Evolutionary conservation across 148 eudicot genomes (phyloP), one percentile per base, ranked within the genome.

Genomic region (Chenopodium album): DNA sequence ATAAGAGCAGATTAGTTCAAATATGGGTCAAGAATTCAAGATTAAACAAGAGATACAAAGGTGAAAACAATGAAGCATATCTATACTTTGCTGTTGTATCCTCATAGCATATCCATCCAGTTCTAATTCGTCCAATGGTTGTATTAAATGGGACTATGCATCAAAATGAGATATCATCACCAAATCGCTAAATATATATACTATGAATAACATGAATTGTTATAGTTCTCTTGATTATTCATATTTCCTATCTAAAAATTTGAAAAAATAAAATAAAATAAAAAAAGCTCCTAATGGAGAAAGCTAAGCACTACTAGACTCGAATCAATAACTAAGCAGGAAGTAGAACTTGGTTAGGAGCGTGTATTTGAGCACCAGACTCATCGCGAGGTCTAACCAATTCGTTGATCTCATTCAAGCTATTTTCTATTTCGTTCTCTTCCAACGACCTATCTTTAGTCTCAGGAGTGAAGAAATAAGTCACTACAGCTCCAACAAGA

Each of bases 391-490:
- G 75, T 31, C 10, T 9, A 44, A 72, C 5, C 7, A 73, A 47
- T 59, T 34, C 75, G 9, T 20, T 28, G 28, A 26, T 68, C n/a
- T 4, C 52, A 34, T 32, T 9, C 22, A 31, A 74, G 16, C 56
- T 46, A 26, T 37, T 76, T 2, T 82, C 88, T 19, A 46, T 84
- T 82, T 91, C 94, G 60, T 91, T 91, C 77, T 91, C 91, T 85
- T 91, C 94, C 59, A 91, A 80, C 8, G 94, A 91, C 67, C 87
- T 87, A 26, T 90, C 94, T 79, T 66, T 87, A 0, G 94, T 91
- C 83, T 91, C 92, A 1, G 89, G 86, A 26, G 86, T 86, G 31
- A 86, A 86, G 13, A 91, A 80, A 34, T 76, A 90, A 13, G 91
- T 91, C 16, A 83, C 76, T 6, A 86, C 4, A 46, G 89, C 86